A percentile compares a stretch with the other conserved stretches of the same genome.
Conservation (phyloP, 75 land plant species). For the Picea sitchensis region DNA sequence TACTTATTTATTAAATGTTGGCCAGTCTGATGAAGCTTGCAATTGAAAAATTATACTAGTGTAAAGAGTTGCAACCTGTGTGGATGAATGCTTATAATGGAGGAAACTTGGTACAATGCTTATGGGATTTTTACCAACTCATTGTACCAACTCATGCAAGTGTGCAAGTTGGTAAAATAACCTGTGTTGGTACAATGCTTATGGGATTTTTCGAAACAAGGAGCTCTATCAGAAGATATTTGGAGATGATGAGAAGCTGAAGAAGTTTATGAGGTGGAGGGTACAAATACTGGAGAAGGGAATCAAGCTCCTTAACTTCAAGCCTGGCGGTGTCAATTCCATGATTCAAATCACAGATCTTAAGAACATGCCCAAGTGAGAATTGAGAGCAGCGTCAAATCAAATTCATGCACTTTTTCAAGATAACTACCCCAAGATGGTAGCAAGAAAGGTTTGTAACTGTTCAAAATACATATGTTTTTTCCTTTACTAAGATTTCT, state of each 20-base stretch:
- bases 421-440: slow-evolving; percentile 95
- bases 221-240: slow-evolving; percentile 78
- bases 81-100: no score
- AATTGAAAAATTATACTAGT: no score
- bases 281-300: slow-evolving; percentile 86
- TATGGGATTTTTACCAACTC: no score
- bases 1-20: no score
- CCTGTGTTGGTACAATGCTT: slow-evolving; percentile 91
- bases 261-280: slow-evolving; percentile 80
- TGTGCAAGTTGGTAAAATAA: no score
- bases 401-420: slow-evolving; percentile 69
- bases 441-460: slow-evolving; percentile 62
- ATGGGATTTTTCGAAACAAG: slow-evolving; percentile 78
- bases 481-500: background rate
- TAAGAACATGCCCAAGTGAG: slow-evolving; percentile 77
- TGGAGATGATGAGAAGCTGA: slow-evolving; percentile 74
- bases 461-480: background rate
- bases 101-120: no score
- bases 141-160: no score
- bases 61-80: no score
- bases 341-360: slow-evolving; percentile 88
- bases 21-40: no score
- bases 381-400: slow-evolving; percentile 64
- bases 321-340: slow-evolving; percentile 75
- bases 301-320: slow-evolving; percentile 59